Percentiles rank a stretch among this genome's conserved stretches.
Conservation (phyloP, 2,329 filamentous ascomycete species). For the Pseudogymnoascus sp. region DNA sequence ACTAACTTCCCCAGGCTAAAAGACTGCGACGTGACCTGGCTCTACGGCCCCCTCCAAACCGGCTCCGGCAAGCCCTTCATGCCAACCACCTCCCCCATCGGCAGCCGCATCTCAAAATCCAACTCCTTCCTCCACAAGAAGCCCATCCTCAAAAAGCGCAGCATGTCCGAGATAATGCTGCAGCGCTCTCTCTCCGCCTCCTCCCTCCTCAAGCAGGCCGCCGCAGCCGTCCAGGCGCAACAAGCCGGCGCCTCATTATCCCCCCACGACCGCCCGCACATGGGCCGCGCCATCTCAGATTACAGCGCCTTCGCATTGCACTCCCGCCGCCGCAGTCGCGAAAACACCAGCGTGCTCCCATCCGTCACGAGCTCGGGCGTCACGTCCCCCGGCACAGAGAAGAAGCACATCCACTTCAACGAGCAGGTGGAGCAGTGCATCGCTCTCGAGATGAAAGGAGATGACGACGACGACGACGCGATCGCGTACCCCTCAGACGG, state of each 20-base stretch:
- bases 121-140: constrained; percentile 55
- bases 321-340: constrained; percentile 51
- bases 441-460: constrained; percentile 80
- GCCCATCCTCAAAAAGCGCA: constrained; percentile 88
- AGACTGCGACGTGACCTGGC: constrained; percentile 94
- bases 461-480: constrained; percentile 50
- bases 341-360: constrained; percentile 51
- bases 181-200: constrained; percentile 82
- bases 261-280: constrained; percentile 34
- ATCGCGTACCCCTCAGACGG: constrained; percentile 41
- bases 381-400: constrained; percentile 51
- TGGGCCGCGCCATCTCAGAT: constrained; percentile 61
- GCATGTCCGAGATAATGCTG: constrained; percentile 91
- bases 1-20: constrained; percentile 63
- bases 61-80: constrained; percentile 49
- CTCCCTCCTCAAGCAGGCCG: constrained; percentile 69
- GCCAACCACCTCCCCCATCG: constrained; percentile 34
- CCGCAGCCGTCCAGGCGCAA: constrained; percentile 27
- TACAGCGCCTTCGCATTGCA: constrained; percentile 58
- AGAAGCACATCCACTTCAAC: constrained; percentile 93
- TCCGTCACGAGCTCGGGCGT: constrained; percentile 66
- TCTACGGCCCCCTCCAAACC: constrained; percentile 86
- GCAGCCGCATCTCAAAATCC: constrained; percentile 49
- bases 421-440: constrained; percentile 95
- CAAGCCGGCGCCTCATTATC: constrained; percentile 41